Percentiles rank a stretch among this genome's conserved stretches.
Conservation (phyloP, 164 flowering plant genomes). For the Paratinospora sagittata region DNA sequence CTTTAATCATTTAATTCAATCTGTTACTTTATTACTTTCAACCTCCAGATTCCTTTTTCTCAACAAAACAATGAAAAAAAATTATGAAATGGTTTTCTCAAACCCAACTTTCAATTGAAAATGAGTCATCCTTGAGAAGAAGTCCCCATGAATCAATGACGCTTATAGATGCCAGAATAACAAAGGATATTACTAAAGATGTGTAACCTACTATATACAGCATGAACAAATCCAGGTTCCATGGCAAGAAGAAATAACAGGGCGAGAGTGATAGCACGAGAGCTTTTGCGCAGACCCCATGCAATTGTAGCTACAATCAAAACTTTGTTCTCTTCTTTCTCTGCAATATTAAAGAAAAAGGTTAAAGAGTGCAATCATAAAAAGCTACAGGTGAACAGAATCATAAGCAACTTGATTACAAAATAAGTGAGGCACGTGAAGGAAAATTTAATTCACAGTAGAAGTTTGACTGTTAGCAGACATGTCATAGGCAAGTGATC, state of each 20-base stretch:
- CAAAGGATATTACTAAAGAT: background rate
- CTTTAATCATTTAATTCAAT: too few species aligned
- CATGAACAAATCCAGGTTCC: constrained; percentile 92
- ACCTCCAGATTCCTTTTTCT: too few species aligned
- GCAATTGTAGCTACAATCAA: constrained; percentile 92
- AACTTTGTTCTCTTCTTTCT: constrained; percentile 70
- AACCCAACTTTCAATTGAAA: background rate
- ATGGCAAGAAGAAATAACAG: constrained; percentile 80
- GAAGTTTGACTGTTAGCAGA: background rate
- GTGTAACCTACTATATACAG: constrained; percentile 68
- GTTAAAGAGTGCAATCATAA: background rate
- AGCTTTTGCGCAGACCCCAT: constrained; percentile 90
- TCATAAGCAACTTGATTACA: background rate
- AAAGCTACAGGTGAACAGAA: background rate
- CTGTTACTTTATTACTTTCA: too few species aligned
- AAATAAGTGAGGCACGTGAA: background rate
- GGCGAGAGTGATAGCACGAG: constrained; percentile 70
- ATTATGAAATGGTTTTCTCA: background rate
- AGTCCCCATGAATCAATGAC: background rate
- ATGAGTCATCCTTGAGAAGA: background rate
- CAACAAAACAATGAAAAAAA: background rate
- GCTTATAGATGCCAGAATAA: background rate
- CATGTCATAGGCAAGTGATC: background rate
- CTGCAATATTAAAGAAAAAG: constrained; percentile 30
- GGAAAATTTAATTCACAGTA: background rate